Base-by-base conservation (phyloP, 768 basidiomycete species). In the Serendipita vermifera region DNA sequence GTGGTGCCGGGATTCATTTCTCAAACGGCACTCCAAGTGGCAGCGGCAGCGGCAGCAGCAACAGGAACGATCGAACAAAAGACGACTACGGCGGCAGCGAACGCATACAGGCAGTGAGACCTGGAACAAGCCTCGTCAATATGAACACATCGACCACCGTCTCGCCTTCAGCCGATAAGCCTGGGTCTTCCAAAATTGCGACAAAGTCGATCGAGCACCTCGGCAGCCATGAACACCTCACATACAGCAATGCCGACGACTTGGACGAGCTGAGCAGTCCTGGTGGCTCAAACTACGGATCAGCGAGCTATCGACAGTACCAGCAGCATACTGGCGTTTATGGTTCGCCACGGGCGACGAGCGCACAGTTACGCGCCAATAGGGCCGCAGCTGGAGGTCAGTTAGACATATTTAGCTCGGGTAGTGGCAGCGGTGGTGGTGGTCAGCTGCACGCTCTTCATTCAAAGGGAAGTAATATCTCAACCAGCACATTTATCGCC, bases 221-320 rank as follows among this genome's bases (percentile, higher is more conserved):
- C 20, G 46, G 5, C 27, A 51, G 31, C n/a, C 27, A 51, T 29
- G 46, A 51, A 29, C 46, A 20, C 22, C n/a, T 51, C 22, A 51
- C 46, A 51, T 51, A 51, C 22, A n/a, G 20, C n/a, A 29, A 9
- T n/a, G 9, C 46, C 22, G 46, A 51, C 46, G 46, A 51, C 46
- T 20, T 5, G n/a, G 46, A 51, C 22, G 46, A 51, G 46, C 46
- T 51, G 7, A 29, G n/a, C 29, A 51, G 46, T n/a, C 46, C 46
- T 5, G 31, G 15, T 20, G 9, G n/a, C 9, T 26, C 20, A 4
- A 7, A 15, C 17, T 26, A 29, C 22, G 24, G 22, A 9, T 51
- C 39, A 41, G 17, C 46, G 9, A 29, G 17, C 11, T 29, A 51
- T 26, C 46, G 46, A 7, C 9, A 20, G n/a, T n/a, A 51, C n/a